Base-by-base conservation (phyloP, 2,329 filamentous ascomycete species). In the Paecilomyces variotii region DNA sequence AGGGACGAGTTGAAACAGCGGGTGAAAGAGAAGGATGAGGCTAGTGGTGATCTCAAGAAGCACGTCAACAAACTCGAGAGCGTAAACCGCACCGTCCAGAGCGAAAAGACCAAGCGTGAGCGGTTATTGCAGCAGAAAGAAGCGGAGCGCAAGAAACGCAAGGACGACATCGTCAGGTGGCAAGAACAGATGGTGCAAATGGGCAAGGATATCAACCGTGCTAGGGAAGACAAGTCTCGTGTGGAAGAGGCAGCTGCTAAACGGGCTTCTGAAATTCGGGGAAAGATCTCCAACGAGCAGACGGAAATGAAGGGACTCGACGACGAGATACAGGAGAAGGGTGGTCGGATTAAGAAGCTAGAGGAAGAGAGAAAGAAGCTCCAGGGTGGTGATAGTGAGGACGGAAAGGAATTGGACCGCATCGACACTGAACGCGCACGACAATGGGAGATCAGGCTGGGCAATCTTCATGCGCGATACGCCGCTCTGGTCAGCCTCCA, bases 21-120 rank as follows among this genome's bases (percentile, higher is more conserved):
- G 24, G 80, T 94, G 57, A 94, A 90, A 70, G 90, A 96, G 68
- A 96, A 95, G 72, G 93, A 97, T 63, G 91, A 95, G 67, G 89
- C 87, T 55, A 97, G 91, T 54, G 87, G 90, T 52, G 91, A 91
- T 68, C 76, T 97, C 57, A 90, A 89, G 68, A 88, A 88, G 62
- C 87, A 93, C 69, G 87, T 95, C 56, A 87, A 90, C 56, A 85
- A 84, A 53, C 85, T 92, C 4, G 91, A 95, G 72, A 86, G 90
- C 56, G 82, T 89, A 63, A 96, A 95, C 78, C 86, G 91, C 54
- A 83, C 86, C 3, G 88, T 90, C 0, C 88, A 95, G 69, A 89
- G 88, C 62, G 87, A 89, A 60, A 89, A 88, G 65, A 81, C 84
- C 0, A 90, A 92, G 68, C 89, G 90, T 68, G 90, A 97, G 59